phyloP scores from a whole-genome alignment of 306 rosid genomes.

The Vigna angularis region DNA sequence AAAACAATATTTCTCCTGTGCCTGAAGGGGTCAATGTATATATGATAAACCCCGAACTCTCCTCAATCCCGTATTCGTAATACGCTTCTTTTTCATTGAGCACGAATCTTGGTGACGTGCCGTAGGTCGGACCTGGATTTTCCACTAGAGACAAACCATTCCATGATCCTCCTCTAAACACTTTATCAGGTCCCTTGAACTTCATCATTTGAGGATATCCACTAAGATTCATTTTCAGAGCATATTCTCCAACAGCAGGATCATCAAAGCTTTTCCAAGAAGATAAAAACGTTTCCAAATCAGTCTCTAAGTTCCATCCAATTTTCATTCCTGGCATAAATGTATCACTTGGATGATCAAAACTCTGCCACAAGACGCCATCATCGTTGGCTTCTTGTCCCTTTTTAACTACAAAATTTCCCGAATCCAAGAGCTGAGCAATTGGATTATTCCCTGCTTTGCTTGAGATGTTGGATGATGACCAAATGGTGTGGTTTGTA shows the following conservation, averaged over 20 bases:
- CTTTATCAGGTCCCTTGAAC: not conserved
- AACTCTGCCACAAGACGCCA: slow-evolving; percentile 37
- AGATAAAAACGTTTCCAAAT: slow-evolving; percentile 31
- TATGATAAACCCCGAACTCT: rapidly evolving
- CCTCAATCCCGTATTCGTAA: too few relatives aligned
- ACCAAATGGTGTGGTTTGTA: slow-evolving; percentile 34
- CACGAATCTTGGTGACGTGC: not conserved
- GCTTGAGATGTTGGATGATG: slow-evolving; percentile 1
- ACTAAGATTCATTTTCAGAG: not conserved
- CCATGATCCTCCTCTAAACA: slow-evolving; percentile 35
- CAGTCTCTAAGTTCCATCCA: slow-evolving; percentile 39
- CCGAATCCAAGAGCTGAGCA: slow-evolving; percentile 29
- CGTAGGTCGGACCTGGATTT: not conserved
- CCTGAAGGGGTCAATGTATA: not conserved
- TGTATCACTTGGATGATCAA: slow-evolving; percentile 39
- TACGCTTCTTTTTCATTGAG: not conserved
- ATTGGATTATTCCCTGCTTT: slow-evolving; percentile 17
- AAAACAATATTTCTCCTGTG: not conserved
- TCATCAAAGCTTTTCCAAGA: slow-evolving; percentile 45
- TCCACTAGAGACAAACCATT: slow-evolving; percentile 38
- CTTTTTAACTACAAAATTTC: slow-evolving; percentile 30
- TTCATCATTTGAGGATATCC: slow-evolving; percentile 39
- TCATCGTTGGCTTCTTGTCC: not conserved
- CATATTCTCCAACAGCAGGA: slow-evolving; percentile 40
- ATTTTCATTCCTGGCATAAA: slow-evolving; percentile 42